Conservation (phyloP, 2,329 filamentous ascomycete species). For the Xylaria sp. region DNA sequence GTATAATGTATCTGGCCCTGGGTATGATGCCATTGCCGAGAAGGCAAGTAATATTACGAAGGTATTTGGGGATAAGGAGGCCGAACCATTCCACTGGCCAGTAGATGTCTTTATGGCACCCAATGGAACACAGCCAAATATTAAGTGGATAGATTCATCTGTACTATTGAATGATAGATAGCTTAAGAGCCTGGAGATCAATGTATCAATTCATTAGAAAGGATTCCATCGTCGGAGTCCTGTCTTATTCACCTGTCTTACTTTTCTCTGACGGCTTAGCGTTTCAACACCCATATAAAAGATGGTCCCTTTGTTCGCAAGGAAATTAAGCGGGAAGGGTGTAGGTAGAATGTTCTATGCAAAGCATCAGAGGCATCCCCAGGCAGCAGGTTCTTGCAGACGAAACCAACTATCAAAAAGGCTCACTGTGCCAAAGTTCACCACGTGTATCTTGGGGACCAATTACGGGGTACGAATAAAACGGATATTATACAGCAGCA, state of each 20-base stretch:
- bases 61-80: slow-evolving; percentile 33
- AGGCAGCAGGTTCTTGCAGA: too few relatives aligned
- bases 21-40: slow-evolving; percentile 40
- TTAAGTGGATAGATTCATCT: slow-evolving; percentile 41
- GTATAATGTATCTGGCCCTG: slow-evolving; percentile 39
- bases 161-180: slow-evolving; percentile 8
- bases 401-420: too few relatives aligned
- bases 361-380: too few relatives aligned
- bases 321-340: too few relatives aligned
- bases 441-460: too few relatives aligned
- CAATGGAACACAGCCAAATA: slow-evolving; percentile 37
- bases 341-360: too few relatives aligned
- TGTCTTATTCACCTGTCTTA: not conserved
- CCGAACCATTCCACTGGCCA: slow-evolving; percentile 37
- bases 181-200: not conserved
- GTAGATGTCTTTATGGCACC: slow-evolving; percentile 42
- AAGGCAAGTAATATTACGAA: slow-evolving; percentile 37
- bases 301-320: too few relatives aligned
- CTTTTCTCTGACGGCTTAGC: too few relatives aligned
- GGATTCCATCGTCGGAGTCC: not conserved
- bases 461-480: too few relatives aligned
- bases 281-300: too few relatives aligned
- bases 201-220: not conserved
- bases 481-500: too few relatives aligned
- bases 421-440: not conserved